Evolutionary conservation across 2,329 filamentous ascomycete genomes (phyloP).

Genomic region (Xylaria sp.): DNA sequence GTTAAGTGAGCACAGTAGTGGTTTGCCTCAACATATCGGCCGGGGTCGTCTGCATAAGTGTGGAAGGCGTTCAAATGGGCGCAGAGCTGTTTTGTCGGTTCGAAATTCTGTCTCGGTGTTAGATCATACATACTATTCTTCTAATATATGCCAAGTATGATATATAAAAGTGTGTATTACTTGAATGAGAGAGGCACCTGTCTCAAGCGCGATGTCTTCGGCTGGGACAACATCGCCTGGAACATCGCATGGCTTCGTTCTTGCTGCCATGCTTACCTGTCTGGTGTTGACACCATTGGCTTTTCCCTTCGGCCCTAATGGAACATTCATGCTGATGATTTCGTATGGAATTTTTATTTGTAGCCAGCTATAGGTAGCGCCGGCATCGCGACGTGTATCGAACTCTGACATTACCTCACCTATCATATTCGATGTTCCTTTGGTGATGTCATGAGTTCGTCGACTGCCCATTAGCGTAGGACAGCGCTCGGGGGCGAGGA

Average conservation of each 20-base stretch:
- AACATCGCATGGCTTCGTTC: conserved; percentile 38
- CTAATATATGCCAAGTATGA: background rate
- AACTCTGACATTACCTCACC: too few species aligned
- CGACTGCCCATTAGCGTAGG: background rate
- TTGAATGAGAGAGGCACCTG: conserved; percentile 65
- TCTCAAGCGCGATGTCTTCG: conserved; percentile 65
- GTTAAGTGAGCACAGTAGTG: conserved; percentile 85
- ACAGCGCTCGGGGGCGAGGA: background rate
- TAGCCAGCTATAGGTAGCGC: background rate
- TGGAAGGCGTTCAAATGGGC: conserved; percentile 89
- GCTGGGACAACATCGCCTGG: conserved; percentile 57
- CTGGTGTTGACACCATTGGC: too few species aligned
- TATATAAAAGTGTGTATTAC: conserved; percentile 39
- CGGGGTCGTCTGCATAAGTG: conserved; percentile 75
- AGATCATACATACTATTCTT: background rate
- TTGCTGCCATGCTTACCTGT: conserved; percentile 13
- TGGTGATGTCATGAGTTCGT: conserved; percentile 22
- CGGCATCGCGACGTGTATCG: background rate
- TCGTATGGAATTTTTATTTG: too few species aligned
- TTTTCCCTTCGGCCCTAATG: too few species aligned
- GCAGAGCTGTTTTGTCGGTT: conserved; percentile 75
- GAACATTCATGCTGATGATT: too few species aligned
- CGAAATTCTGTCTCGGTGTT: conserved; percentile 59
- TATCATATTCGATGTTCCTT: background rate
- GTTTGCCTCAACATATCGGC: conserved; percentile 74